These are phyloP conservation scores for Penicillium tannophilum DNA, from an alignment of 495 filamentous ascomycete genomes.

Conservation along the genomic window DNA sequence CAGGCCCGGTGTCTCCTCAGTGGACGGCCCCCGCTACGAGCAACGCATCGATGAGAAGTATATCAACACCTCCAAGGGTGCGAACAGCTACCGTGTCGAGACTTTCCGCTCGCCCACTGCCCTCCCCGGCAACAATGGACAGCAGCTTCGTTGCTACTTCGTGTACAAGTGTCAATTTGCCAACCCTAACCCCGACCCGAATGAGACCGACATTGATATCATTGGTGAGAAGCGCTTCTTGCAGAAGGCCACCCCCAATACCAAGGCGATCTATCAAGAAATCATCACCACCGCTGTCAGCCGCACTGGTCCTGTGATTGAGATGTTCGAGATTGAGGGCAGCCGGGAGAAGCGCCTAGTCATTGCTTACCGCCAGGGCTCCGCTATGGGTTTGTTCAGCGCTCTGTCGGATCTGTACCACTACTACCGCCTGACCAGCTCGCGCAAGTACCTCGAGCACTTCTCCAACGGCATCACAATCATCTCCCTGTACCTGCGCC, in stretches of 20 bases:
- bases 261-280: constrained; percentile 90
- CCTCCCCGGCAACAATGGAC: constrained; percentile 71
- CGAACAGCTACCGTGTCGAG: constrained; percentile 85
- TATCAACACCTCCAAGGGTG: constrained; percentile 67
- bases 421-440: constrained; percentile 95
- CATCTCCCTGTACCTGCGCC: constrained; percentile 90
- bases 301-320: constrained; percentile 90
- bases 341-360: constrained; percentile 90
- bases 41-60: constrained; percentile 95
- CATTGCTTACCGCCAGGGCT: constrained; percentile 89
- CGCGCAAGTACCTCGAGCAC: constrained; percentile 96
- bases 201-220: constrained; percentile 86
- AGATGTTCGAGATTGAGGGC: constrained; percentile 93
- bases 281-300: constrained; percentile 83
- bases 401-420: constrained; percentile 96
- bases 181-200: constrained; percentile 65
- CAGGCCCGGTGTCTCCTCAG: constrained; percentile 74
- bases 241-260: constrained; percentile 93
- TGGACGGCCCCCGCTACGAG: constrained; percentile 85
- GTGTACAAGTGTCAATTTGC: constrained; percentile 94
- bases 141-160: constrained; percentile 94
- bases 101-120: constrained; percentile 83
- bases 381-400: constrained; percentile 92
- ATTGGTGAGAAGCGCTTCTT: constrained; percentile 93
- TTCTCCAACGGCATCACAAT: constrained; percentile 98